These are phyloP conservation scores for Phytophthora boehmeriae DNA, from an alignment of 352 stramenopile genomes.

Conservation along the genomic window DNA sequence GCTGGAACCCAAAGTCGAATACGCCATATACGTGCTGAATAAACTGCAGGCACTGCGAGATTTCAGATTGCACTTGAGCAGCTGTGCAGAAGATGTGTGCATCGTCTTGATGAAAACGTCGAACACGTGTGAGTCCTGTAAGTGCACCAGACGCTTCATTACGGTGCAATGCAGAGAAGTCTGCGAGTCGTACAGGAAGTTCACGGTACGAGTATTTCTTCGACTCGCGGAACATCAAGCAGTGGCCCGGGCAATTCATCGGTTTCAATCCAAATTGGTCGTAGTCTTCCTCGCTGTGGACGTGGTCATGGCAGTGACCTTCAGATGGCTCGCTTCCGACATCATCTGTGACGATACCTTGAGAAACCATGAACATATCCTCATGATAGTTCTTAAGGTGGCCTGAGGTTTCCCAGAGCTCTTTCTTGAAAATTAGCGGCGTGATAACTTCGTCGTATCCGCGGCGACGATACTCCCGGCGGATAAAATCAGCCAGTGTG, in stretches of 20 bases:
- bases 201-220: conserved; percentile 96
- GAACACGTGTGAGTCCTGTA: conserved; percentile 95
- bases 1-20: conserved; percentile 96
- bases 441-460: conserved; percentile 98
- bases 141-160: conserved; percentile 97
- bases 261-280: conserved; percentile 98
- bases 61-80: conserved; percentile 96
- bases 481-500: conserved; percentile 90
- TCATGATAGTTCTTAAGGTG: conserved; percentile 97
- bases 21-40: conserved; percentile 94
- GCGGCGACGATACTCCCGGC: conserved; percentile 83
- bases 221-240: conserved; percentile 96
- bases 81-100: conserved; percentile 98
- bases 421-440: conserved; percentile 97
- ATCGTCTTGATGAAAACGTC: conserved; percentile 99
- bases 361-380: conserved; percentile 95
- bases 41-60: conserved; percentile 93
- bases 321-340: conserved; percentile 32
- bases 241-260: conserved; percentile 99
- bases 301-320: conserved; percentile 22
- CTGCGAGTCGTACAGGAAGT: conserved; percentile 93
- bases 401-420: conserved; percentile 97
- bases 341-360: conserved; percentile 54
- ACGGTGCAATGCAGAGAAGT: conserved; percentile 95
- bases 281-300: conserved; percentile 38